These are phyloP conservation scores for Saccharomycopsis schoenii DNA, from an alignment of 805 yeast species.

Conservation along the genomic window DNA sequence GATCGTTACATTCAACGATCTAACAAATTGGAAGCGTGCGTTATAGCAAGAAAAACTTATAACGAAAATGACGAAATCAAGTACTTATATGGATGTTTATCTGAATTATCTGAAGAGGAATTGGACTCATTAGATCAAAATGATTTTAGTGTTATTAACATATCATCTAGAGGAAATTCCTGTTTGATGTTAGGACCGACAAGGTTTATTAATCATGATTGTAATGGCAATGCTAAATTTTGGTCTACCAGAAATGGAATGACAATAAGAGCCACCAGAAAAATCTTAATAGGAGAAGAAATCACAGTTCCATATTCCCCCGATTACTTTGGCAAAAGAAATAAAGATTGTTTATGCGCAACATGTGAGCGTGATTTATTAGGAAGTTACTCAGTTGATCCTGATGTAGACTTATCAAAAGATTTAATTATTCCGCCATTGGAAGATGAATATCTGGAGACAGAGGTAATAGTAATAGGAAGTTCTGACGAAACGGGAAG, in stretches of 20 bases:
- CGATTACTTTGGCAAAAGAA: slow-evolving; percentile 33
- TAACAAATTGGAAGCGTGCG: slow-evolving; percentile 26
- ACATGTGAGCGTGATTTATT: slow-evolving; percentile 29
- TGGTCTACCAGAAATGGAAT: slow-evolving; percentile 24
- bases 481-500: background rate
- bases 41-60: slow-evolving; percentile 28
- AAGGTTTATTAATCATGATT: slow-evolving; percentile 39
- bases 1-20: slow-evolving; percentile 28
- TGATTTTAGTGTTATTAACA: slow-evolving; percentile 35
- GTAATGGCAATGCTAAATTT: slow-evolving; percentile 34
- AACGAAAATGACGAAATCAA: slow-evolving; percentile 26
- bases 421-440: background rate
- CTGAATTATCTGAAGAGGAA: slow-evolving; percentile 27
- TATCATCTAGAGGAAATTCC: slow-evolving; percentile 26
- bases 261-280: slow-evolving; percentile 27
- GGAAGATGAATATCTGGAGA: background rate
- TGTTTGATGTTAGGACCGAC: slow-evolving; percentile 40
- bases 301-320: slow-evolving; percentile 35
- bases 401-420: background rate
- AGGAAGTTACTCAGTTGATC: slow-evolving; percentile 19
- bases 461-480: background rate
- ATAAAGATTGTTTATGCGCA: slow-evolving; percentile 36
- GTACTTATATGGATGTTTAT: slow-evolving; percentile 30
- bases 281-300: slow-evolving; percentile 35
- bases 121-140: slow-evolving; percentile 26